Evolutionary conservation across 768 basidiomycete species (phyloP), one percentile per base, ranked within the genome.

Genomic region (Daedaleopsis sinensis): DNA sequence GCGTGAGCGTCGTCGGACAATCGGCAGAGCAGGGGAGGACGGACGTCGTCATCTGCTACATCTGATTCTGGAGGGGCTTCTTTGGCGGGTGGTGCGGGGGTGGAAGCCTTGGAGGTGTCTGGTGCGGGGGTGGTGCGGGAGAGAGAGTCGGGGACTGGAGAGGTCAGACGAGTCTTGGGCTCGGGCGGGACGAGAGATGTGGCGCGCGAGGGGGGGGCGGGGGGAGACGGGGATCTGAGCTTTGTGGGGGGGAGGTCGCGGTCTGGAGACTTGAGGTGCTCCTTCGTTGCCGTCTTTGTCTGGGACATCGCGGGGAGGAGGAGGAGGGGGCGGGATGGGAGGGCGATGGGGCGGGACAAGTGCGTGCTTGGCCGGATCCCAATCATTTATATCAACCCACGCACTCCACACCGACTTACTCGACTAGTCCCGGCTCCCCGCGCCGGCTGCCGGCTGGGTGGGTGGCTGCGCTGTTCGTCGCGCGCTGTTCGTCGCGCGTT

Each of bases 161-260:
- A 61, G 36, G 63, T 42, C 24, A 61, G 63, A 42, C 63, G 63
- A 43, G 59, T 46, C 56, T 42, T 52, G 19, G 63, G 59, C 9
- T 60, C 57, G 11, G 59, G 52, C 11, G 65, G 65, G 12, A 59
- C 59, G 19, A 57, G 57, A 19, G 61, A 61, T 19, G 61, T 23
- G 19, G 55, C 59, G 27, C 56, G 58, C 4, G 59, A 51, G 15
- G 44, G 54, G n/a, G 50, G 16, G 27, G 59, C 48, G 13, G 47
- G 51, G 2, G 58, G 61, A 18, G 61, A 58, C 9, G 59, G 62
- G n/a, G 56, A 59, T 36, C 59, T 54, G 53, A 57, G 58, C 59
- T 54, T 61, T 18, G 57, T 50, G 53, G 56, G 56, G 19, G 62
- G 36, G 53, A 55, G 62, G 51, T 62, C 59, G 62, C 65, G 62